Evolutionary conservation across 768 basidiomycete species (phyloP).

Genomic region (Pleurotus pulmonarius): DNA sequence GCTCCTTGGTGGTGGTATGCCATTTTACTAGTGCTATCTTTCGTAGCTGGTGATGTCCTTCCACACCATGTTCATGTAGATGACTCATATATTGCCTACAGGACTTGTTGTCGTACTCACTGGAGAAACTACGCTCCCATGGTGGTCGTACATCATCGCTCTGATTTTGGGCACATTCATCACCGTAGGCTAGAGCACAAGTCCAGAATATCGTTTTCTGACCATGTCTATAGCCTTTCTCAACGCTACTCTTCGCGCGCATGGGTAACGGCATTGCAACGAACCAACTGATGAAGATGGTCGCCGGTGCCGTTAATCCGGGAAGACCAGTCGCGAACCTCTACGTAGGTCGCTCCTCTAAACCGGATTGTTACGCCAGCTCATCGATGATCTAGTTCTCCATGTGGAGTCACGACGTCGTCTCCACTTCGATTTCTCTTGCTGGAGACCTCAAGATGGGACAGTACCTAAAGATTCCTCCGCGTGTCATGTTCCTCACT

Average conservation of each 20-base stretch:
- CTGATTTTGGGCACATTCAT: conserved; percentile 46
- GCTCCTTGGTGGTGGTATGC: conserved; percentile 62
- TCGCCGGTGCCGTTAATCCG: conserved; percentile 55
- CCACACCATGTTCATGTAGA: no score
- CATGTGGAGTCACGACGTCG: conserved; percentile 65
- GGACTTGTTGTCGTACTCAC: conserved; percentile 54
- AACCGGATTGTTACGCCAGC: background rate
- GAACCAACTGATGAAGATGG: conserved; percentile 63
- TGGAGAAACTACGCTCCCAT: conserved; percentile 58
- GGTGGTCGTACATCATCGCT: conserved; percentile 60
- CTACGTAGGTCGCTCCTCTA: conserved; percentile 37
- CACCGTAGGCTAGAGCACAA: conserved; percentile 19
- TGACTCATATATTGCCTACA: conserved; percentile 9
- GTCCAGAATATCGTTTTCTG: background rate
- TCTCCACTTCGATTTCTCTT: conserved; percentile 48
- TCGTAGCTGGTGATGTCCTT: conserved; percentile 45
- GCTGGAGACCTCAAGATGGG: conserved; percentile 69
- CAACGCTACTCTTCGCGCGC: conserved; percentile 51
- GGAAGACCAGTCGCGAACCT: conserved; percentile 68
- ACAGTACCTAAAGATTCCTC: conserved; percentile 67
- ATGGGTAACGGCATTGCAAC: conserved; percentile 61
- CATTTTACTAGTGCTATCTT: conserved; percentile 42
- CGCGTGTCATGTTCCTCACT: conserved; percentile 60
- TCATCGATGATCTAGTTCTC: conserved; percentile 38
- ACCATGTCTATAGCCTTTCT: conserved; percentile 41